phyloP scores from a whole-genome alignment of 163 green algal species.

The Scenedesmus sp. region DNA sequence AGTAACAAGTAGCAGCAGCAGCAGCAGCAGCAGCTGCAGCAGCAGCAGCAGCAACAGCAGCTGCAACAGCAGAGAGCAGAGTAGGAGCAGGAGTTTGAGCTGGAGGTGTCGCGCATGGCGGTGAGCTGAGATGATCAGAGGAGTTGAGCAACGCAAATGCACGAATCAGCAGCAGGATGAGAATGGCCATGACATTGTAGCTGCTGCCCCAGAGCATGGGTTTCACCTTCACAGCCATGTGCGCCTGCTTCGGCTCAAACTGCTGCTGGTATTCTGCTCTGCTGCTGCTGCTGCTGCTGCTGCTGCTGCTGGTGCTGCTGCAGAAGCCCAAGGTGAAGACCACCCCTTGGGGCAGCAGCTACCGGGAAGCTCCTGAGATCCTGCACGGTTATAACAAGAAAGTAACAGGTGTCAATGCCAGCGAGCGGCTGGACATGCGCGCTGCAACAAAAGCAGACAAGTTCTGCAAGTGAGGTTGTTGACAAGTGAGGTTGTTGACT shows the following conservation, averaged over 20 bases:
- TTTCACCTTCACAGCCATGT: background rate
- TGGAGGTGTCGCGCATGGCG: constrained; percentile 72
- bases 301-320: background rate
- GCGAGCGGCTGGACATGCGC: constrained; percentile 81
- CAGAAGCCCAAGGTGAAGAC: constrained; percentile 69
- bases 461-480: constrained; percentile 63
- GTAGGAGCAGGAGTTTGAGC: constrained; percentile 75
- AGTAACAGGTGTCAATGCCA: constrained; percentile 68
- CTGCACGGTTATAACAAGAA: constrained; percentile 57
- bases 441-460: constrained; percentile 73
- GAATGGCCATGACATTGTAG: too few relatives aligned
- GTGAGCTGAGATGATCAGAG: too few relatives aligned
- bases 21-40: background rate
- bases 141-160: too few relatives aligned
- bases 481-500: background rate
- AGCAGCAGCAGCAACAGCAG: background rate
- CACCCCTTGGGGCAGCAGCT: constrained; percentile 76
- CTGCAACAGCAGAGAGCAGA: background rate
- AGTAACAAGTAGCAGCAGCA: background rate
- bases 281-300: background rate
- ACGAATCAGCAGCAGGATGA: too few relatives aligned
- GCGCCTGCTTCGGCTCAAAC: background rate
- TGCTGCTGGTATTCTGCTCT: background rate
- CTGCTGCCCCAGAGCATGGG: too few relatives aligned
- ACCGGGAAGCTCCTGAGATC: constrained; percentile 51